Base-by-base conservation (phyloP, 2,329 filamentous ascomycete species). In the Microcera coccophila region DNA sequence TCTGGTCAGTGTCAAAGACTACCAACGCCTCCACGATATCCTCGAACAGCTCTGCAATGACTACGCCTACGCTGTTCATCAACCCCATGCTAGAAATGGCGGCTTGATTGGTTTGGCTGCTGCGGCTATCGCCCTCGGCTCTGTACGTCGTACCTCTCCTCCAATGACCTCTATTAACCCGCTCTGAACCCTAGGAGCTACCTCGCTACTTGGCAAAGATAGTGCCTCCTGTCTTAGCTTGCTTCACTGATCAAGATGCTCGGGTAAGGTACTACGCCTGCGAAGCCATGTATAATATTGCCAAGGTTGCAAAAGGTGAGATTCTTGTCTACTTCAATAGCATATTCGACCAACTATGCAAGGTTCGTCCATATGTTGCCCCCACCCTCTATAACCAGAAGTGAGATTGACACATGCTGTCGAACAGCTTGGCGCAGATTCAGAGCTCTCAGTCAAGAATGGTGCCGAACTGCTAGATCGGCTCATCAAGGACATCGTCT, bases 251-350 rank as follows among this genome's bases (percentile, higher is more conserved):
- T 57, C 93, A 97, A 72, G 93, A 98, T 84, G 90, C 93, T 20
- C 81, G 93, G 45, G 93, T 97, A 22, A 81, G 93, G 52, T 98
- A 98, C 67, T 98, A 98, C 69, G 93, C 93, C 18, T 98, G 93
- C 69, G 93, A 98, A 72, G 94, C 90, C 66, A 98, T 98, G 93
- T 98, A 98, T 71, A 98, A 98, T 68, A 98, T 98, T 62, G 90
- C 93, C 61, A 98, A 98, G 70, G 93, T 98, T 36, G 93, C 91
- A 47, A 98, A 98, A 69, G 93, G 94, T 28, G 93, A 98, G 68
- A 93, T 98, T 16, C 69, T 98, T 52, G 80, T 94, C 31, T 98
- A 95, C 73, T 98, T 98, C 69, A 98, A 98, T 68, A 87, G 94
- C 59, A 93, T 98, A 50, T 98, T 98, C 62, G 93, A 98, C 70